These are phyloP conservation scores for Sporobolomyces pararoseus DNA, from an alignment of 768 basidiomycete species.

Conservation along the genomic window DNA sequence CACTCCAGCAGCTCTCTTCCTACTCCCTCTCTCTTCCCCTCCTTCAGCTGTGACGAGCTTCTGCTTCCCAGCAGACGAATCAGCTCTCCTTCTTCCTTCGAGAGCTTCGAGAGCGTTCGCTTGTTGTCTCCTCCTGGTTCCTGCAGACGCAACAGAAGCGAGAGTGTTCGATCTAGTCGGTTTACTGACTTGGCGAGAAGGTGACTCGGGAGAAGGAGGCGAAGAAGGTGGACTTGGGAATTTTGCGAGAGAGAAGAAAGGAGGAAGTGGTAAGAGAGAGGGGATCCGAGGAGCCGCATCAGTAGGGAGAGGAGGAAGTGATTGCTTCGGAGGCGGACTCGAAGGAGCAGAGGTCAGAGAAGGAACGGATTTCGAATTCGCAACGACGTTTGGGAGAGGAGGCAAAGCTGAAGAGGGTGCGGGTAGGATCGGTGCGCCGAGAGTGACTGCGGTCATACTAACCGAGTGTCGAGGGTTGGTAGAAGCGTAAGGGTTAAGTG, in stretches of 20 bases:
- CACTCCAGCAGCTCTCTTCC: not conserved
- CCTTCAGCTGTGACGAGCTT: not conserved
- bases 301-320: too few relatives aligned
- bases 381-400: not conserved
- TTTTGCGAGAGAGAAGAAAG: not conserved
- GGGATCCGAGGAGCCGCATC: too few relatives aligned
- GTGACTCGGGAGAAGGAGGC: too few relatives aligned
- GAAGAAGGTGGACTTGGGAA: too few relatives aligned
- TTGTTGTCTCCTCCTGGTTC: not conserved
- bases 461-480: not conserved
- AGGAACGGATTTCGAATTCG: too few relatives aligned
- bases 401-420: not conserved
- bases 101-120: conserved; percentile 20
- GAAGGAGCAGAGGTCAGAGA: too few relatives aligned
- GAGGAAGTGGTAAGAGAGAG: not conserved
- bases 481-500: not conserved
- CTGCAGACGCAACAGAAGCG: not conserved
- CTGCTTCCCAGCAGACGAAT: not conserved
- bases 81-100: conserved; percentile 12
- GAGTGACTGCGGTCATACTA: not conserved
- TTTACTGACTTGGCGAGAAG: too few relatives aligned
- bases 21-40: conserved; percentile 2
- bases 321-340: too few relatives aligned
- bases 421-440: not conserved
- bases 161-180: too few relatives aligned